Percentiles rank a stretch among this genome's conserved stretches.
Evolutionary conservation across 129 eudicot genomes (phyloP).

Genomic region (Flaveria ramosissima): DNA sequence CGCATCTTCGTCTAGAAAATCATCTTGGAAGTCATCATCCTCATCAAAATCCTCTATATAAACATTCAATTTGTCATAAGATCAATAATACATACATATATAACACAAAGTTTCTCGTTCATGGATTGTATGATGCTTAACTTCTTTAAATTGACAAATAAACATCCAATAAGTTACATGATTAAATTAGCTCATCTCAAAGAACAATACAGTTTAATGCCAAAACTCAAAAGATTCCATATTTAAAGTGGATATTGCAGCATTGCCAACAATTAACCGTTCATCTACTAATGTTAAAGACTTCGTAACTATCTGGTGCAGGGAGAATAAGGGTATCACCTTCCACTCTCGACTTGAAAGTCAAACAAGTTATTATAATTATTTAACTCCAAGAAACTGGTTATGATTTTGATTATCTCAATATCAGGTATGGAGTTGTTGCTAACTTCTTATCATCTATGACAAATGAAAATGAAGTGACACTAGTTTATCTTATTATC

Average conservation of each 20-base stretch:
- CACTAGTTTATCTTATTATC: not conserved
- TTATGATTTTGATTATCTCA: not conserved
- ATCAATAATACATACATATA: conserved; percentile 6
- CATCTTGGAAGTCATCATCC: conserved; percentile 55
- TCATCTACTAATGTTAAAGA: not conserved
- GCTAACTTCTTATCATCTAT: not conserved
- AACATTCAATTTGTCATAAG: not conserved
- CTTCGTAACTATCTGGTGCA: not conserved
- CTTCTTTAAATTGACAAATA: not conserved
- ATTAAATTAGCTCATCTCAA: conserved; percentile 1
- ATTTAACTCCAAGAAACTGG: no score
- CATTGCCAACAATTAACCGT: not conserved
- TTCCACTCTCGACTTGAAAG: not conserved
- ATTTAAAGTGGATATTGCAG: not conserved
- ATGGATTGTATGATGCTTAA: not conserved
- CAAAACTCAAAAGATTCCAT: conserved; percentile 5
- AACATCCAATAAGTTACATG: not conserved
- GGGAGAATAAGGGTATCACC: not conserved
- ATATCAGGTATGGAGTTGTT: not conserved
- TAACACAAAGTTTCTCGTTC: not conserved
- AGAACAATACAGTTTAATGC: not conserved
- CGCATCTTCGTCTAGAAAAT: conserved; percentile 53
- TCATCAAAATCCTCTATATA: conserved; percentile 49
- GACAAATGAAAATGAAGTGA: not conserved
- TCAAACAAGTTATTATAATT: not conserved